Conservation (phyloP, 2,329 filamentous ascomycete genomes). For the Trichoderma sp. region DNA sequence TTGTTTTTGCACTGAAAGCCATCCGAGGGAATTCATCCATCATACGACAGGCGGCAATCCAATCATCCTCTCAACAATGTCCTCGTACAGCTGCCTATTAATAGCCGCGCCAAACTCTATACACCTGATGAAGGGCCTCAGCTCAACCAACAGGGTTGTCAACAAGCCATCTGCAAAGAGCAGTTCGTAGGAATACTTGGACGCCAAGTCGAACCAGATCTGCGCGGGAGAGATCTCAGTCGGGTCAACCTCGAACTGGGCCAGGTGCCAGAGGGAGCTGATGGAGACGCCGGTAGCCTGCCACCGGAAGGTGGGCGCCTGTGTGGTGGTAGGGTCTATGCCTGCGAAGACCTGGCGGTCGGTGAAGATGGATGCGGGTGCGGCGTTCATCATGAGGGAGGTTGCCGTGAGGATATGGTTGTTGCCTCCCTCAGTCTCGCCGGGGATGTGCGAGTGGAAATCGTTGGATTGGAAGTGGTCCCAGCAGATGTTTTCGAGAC, state of each 20-base stretch:
- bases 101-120: constrained; percentile 49
- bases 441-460: constrained; percentile 34
- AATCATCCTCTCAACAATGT: constrained; percentile 42
- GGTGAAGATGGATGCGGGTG: constrained; percentile 36
- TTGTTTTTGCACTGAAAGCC: neutral
- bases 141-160: constrained; percentile 40
- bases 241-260: constrained; percentile 41
- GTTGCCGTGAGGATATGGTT: constrained; percentile 48
- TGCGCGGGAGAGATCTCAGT: constrained; percentile 51
- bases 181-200: constrained; percentile 38
- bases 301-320: constrained; percentile 37
- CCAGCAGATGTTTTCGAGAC: constrained; percentile 54
- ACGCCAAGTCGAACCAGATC: constrained; percentile 54
- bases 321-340: constrained; percentile 21
- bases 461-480: constrained; percentile 45
- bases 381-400: constrained; percentile 41
- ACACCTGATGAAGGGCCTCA: constrained; percentile 46
- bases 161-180: constrained; percentile 39
- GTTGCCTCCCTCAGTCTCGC: constrained; percentile 30
- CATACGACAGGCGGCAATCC: constrained; percentile 23
- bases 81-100: constrained; percentile 47
- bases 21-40: neutral
- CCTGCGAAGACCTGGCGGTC: constrained; percentile 23
- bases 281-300: constrained; percentile 42
- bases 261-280: constrained; percentile 44